Conservation (phyloP, 768 basidiomycete genomes). For the Leccinum rimulosum region DNA sequence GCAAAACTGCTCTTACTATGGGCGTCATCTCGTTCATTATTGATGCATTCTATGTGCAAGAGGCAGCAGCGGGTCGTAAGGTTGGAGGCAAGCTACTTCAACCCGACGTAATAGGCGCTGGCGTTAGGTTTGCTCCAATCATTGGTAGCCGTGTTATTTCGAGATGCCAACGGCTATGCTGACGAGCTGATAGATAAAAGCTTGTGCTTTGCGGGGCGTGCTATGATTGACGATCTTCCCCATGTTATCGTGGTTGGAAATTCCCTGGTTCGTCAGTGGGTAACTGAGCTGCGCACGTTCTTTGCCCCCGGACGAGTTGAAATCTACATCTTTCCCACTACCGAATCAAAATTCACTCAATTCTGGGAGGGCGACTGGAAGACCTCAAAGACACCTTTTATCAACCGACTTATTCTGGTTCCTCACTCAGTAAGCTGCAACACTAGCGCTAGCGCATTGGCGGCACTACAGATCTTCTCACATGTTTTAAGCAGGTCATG, state of each 20-base stretch:
- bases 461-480: too few relatives aligned
- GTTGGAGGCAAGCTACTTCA: neutral
- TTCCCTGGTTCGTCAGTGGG: constrained; percentile 3
- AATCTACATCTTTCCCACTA: constrained; percentile 7
- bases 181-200: neutral
- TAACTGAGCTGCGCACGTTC: neutral
- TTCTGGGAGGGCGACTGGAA: constrained; percentile 11
- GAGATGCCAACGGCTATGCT: neutral
- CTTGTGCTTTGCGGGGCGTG: neutral
- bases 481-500: constrained; percentile 5
- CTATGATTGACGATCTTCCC: neutral
- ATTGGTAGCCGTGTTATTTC: neutral
- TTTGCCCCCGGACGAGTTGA: constrained; percentile 4
- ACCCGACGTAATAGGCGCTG: neutral
- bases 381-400: constrained; percentile 1
- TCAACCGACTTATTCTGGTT: constrained; percentile 4
- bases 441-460: neutral
- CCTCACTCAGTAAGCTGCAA: constrained; percentile 4
- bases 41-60: constrained; percentile 4
- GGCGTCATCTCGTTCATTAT: constrained; percentile 4
- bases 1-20: constrained; percentile 9
- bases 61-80: neutral
- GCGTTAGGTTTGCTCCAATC: neutral
- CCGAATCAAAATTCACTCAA: neutral
- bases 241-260: constrained; percentile 7